A percentile compares a stretch with the other conserved stretches of the same genome.
Evolutionary conservation across 495 filamentous ascomycete species (phyloP).

Genomic region (Talaromyces trachyspermus): DNA sequence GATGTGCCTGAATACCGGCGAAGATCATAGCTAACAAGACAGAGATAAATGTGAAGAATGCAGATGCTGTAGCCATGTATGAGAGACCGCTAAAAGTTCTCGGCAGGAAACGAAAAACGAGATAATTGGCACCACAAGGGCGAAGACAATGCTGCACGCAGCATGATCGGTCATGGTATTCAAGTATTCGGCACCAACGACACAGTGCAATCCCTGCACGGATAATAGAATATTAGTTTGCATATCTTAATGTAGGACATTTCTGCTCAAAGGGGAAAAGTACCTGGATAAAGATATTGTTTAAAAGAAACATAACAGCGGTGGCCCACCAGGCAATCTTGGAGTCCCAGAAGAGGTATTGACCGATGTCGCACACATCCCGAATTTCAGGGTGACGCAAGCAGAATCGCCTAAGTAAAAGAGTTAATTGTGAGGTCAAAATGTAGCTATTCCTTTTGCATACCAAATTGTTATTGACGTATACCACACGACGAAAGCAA

Average conservation of each 20-base stretch:
- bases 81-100: slow-evolving; percentile 74
- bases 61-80: slow-evolving; percentile 65
- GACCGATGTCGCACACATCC: slow-evolving; percentile 86
- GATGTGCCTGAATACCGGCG: slow-evolving; percentile 62
- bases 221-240: slow-evolving; percentile 5
- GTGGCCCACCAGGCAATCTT: slow-evolving; percentile 77
- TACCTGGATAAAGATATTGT: slow-evolving; percentile 83
- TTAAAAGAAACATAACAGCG: slow-evolving; percentile 80
- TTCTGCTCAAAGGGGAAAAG: slow-evolving; percentile 8
- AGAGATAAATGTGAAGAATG: slow-evolving; percentile 79
- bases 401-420: slow-evolving; percentile 61
- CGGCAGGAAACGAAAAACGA: slow-evolving; percentile 72
- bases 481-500: slow-evolving; percentile 69
- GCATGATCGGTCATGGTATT: slow-evolving; percentile 69
- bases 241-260: neutral
- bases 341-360: slow-evolving; percentile 77
- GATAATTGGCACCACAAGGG: slow-evolving; percentile 58
- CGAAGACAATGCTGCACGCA: slow-evolving; percentile 67
- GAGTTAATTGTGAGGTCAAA: too few relatives aligned
- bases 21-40: slow-evolving; percentile 76
- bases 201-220: slow-evolving; percentile 61
- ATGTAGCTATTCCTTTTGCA: slow-evolving; percentile 7
- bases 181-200: slow-evolving; percentile 72
- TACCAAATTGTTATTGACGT: slow-evolving; percentile 78
- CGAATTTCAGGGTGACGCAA: slow-evolving; percentile 78